Evolutionary conservation across 441 rosid genomes (phyloP).

Genomic region (Gossypium lobatum): DNA sequence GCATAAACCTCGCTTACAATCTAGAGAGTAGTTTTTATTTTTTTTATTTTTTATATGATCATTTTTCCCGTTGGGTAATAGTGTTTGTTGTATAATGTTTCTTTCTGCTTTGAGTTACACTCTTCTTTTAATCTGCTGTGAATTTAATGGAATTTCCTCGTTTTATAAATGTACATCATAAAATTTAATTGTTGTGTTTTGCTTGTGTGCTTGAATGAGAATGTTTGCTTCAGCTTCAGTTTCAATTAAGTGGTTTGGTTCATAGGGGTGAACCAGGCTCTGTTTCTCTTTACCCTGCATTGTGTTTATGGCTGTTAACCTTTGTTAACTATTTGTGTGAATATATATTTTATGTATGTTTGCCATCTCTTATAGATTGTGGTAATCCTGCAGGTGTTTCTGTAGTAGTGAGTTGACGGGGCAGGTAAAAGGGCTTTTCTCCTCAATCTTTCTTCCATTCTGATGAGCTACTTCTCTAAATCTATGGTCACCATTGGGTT

Average conservation of each 20-base stretch:
- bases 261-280: neutral
- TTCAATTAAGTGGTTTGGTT: neutral
- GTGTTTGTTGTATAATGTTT: neutral
- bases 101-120: neutral
- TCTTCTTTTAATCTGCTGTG: neutral
- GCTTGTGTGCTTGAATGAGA: neutral
- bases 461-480: neutral
- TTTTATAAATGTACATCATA: neutral
- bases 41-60: too few species aligned
- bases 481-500: neutral
- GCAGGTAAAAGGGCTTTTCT: conserved; percentile 43
- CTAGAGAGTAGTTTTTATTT: too few species aligned
- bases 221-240: neutral
- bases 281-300: neutral
- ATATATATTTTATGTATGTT: conserved; percentile 17
- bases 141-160: neutral
- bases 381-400: conserved; percentile 47
- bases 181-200: neutral
- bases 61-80: neutral
- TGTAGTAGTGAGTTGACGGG: conserved; percentile 54
- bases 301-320: conserved; percentile 16
- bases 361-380: conserved; percentile 17
- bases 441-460: neutral
- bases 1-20: too few species aligned
- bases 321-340: conserved; percentile 35